A percentile compares a stretch with the other conserved stretches of the same genome.
phyloP scores from a whole-genome alignment of 306 rosid genomes.

The Nissolia schottii region DNA sequence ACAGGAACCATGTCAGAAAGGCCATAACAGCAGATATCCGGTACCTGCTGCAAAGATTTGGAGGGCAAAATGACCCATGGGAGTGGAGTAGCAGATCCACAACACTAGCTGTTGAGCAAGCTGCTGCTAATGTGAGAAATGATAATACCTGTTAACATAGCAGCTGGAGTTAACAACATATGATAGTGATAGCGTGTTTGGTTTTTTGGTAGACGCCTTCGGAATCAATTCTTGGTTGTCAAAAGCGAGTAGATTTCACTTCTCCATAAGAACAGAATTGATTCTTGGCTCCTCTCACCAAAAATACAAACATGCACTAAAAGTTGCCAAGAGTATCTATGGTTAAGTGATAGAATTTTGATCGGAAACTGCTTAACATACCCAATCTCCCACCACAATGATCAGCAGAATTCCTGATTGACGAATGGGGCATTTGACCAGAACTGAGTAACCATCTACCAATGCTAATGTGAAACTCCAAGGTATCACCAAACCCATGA shows the following conservation, averaged over 20 bases:
- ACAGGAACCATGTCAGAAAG: conserved; percentile 65
- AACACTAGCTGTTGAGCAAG: conserved; percentile 76
- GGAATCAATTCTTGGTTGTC: too few species aligned
- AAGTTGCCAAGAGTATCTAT: not conserved
- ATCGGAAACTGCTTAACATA: conserved; percentile 30
- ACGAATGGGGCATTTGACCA: conserved; percentile 64
- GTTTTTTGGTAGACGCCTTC: too few species aligned
- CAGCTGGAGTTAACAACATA: conserved; percentile 2
- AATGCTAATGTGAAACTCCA: conserved; percentile 90
- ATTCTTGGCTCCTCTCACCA: too few species aligned
- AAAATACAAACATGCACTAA: too few species aligned
- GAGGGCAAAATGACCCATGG: conserved; percentile 41
- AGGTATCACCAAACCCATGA: conserved; percentile 87
- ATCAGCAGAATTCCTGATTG: conserved; percentile 64
- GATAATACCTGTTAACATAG: conserved; percentile 51
- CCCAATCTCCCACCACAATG: conserved; percentile 81
- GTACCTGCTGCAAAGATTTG: conserved; percentile 56
- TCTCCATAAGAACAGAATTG: too few species aligned
- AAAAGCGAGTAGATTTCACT: too few species aligned
- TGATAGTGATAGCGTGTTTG: too few species aligned
- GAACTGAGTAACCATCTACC: conserved; percentile 77
- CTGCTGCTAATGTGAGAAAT: conserved; percentile 70
- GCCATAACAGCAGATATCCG: conserved; percentile 76
- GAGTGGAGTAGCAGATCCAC: conserved; percentile 56
- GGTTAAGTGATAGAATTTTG: not conserved